These are phyloP conservation scores for Apophysomyces sp. DNA, from an alignment of 371 early-diverging fungal genomes.

Conservation along the genomic window DNA sequence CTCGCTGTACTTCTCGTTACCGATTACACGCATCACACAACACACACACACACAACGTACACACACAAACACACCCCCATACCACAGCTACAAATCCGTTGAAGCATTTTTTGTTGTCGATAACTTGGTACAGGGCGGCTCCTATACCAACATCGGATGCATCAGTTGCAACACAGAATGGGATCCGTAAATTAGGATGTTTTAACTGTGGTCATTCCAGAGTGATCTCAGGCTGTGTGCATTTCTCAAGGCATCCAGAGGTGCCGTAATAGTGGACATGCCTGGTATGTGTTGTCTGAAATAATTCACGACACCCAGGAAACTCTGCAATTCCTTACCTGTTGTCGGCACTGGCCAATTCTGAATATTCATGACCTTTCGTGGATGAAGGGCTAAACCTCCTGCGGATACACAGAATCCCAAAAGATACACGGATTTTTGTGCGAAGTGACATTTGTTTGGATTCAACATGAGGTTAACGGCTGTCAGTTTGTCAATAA, in stretches of 20 bases:
- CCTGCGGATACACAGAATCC: slow-evolving; percentile 17
- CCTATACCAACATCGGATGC: slow-evolving; percentile 40
- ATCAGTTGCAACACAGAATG: slow-evolving; percentile 38
- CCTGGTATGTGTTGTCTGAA: slow-evolving; percentile 25
- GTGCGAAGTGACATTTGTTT: slow-evolving; percentile 21
- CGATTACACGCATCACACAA: no score
- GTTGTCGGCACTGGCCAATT: slow-evolving; percentile 11
- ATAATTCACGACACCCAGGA: slow-evolving; percentile 27
- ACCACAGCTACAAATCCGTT: slow-evolving; percentile 24
- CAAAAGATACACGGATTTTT: slow-evolving; percentile 10
- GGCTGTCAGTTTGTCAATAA: slow-evolving; percentile 9
- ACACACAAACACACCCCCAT: no score
- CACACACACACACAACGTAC: no score
- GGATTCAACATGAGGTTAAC: slow-evolving; percentile 21
- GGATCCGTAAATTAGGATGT: slow-evolving; percentile 22
- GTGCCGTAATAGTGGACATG: slow-evolving; percentile 13
- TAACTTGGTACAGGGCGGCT: slow-evolving; percentile 26
- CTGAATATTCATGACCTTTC: slow-evolving; percentile 17
- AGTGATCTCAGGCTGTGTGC: not conserved
- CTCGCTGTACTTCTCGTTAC: no score
- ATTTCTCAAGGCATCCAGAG: slow-evolving; percentile 24
- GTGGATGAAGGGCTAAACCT: slow-evolving; percentile 11
- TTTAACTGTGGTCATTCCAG: slow-evolving; percentile 14
- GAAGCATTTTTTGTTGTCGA: slow-evolving; percentile 3
- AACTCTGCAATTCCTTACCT: slow-evolving; percentile 20